A percentile compares a stretch with the other conserved stretches of the same genome.
Conservation (phyloP, 129 eudicot genomes). For the Lonicera japonica region DNA sequence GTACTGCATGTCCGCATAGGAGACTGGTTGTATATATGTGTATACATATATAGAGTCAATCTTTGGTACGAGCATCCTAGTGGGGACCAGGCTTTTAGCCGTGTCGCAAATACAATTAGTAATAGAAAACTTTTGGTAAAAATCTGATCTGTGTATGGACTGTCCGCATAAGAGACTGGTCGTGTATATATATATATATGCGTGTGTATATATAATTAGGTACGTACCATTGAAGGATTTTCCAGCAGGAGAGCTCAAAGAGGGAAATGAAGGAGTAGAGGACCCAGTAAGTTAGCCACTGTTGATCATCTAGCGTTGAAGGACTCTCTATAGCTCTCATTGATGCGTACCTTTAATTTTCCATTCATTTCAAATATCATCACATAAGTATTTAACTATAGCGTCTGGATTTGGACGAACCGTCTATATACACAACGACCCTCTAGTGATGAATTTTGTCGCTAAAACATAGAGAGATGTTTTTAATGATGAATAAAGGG, state of each 20-base stretch:
- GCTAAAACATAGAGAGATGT: no score
- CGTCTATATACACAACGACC: no score
- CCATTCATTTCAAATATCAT: slow-evolving; percentile 1
- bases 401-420: no score
- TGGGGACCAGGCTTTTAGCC: no score
- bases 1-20: no score
- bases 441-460: no score
- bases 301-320: slow-evolving; percentile 83
- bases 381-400: not conserved
- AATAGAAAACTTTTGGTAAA: no score
- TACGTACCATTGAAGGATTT: slow-evolving; percentile 79
- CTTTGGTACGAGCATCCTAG: no score
- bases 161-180: not conserved
- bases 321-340: slow-evolving; percentile 92
- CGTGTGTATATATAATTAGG: not conserved
- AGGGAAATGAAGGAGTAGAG: slow-evolving; percentile 74
- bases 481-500: no score
- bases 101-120: no score
- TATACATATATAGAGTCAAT: no score
- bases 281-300: slow-evolving; percentile 98
- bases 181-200: not conserved
- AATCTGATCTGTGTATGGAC: not conserved
- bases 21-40: no score
- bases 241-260: slow-evolving; percentile 93
- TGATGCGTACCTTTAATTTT: slow-evolving; percentile 57